Evolutionary conservation across 2,329 filamentous ascomycete genomes (phyloP), one percentile per base, ranked within the genome.

Genomic region (Fulvia fulva): DNA sequence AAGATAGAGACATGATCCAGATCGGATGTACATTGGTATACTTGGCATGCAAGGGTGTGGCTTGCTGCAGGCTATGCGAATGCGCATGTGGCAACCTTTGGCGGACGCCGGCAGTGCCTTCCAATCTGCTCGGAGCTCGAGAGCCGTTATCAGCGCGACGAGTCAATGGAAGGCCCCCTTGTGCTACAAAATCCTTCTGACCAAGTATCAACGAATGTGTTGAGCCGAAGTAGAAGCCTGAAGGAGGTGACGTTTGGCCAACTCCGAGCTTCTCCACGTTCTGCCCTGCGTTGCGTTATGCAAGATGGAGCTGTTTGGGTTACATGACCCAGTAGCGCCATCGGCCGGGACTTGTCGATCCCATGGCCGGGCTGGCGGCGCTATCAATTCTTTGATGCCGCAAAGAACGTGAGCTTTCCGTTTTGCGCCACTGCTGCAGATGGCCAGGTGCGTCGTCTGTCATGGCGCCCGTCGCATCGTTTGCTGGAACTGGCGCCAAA

Each of bases 231-330:
- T 51, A 51, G 51, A 51, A 47, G 61, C 19, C 41, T 37, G 58
- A 58, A 43, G 43, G 63, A 61, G 37, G 61, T 61, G 57, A 61
- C 53, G 56, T 51, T 53, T 51, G 47, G 58, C 50, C 55, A 56
- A 34, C 16, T 49, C 66, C 66, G 66, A 68, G 66, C 63, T 62
- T 68, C 58, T 68, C 66, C 66, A 64, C 50, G 55, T 52, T 56
- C 54, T 53, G 57, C 47, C 46, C 59, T 55, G 59, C 58, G 30
- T 57, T 57, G 53, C 51, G 53, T 51, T 26, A 62, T 61, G 66
- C 66, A 65, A 57, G 50, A 63, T 8, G 37, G 50, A 49, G 53
- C 50, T 52, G 55, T 57, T 59, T 60, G 57, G 55, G 58, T 61
- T 58, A 62, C 63, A 55, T 63, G 56, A 22, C 23, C 47, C 19